Evolutionary conservation across 2,329 filamentous ascomycete genomes (phyloP).

Genomic region (Colletotrichum sp.): DNA sequence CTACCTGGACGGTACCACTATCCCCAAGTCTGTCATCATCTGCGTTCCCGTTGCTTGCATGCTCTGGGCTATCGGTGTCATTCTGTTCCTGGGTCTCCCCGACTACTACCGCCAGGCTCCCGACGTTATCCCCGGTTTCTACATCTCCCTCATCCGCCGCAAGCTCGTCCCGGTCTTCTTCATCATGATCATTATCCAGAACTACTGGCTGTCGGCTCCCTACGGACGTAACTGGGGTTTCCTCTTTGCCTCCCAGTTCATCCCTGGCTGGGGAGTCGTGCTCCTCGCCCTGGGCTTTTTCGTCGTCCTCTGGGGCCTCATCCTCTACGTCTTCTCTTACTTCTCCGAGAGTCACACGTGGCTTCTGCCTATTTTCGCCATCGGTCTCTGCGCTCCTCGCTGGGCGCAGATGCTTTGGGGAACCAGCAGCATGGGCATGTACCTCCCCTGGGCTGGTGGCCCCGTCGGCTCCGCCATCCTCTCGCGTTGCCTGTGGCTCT

Average conservation of each 20-base stretch:
- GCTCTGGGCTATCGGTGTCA: constrained; percentile 59
- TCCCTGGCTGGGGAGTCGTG: constrained; percentile 60
- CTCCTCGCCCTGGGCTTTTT: constrained; percentile 62
- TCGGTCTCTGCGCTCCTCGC: constrained; percentile 68
- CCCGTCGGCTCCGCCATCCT: constrained; percentile 57
- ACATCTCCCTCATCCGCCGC: constrained; percentile 63
- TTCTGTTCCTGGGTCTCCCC: constrained; percentile 67
- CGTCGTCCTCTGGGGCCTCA: constrained; percentile 57
- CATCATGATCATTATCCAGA: constrained; percentile 66
- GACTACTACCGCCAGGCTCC: constrained; percentile 70
- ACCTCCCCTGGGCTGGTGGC: constrained; percentile 65
- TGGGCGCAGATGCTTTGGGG: constrained; percentile 75
- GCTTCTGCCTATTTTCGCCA: constrained; percentile 71
- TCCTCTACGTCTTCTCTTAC: constrained; percentile 56
- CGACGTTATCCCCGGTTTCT: constrained; percentile 69
- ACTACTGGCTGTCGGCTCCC: constrained; percentile 70
- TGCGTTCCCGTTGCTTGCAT: constrained; percentile 62
- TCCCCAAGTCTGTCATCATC: constrained; percentile 45
- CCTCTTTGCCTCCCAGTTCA: constrained; percentile 63
- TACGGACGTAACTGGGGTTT: constrained; percentile 73
- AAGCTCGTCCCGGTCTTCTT: constrained; percentile 74
- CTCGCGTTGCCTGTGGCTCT: constrained; percentile 62
- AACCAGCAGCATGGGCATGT: constrained; percentile 63
- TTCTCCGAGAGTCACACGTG: constrained; percentile 67
- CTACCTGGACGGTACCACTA: constrained; percentile 34